Conservation (phyloP, 192 early-diverging fungal species). For the Coemansia sp. region DNA sequence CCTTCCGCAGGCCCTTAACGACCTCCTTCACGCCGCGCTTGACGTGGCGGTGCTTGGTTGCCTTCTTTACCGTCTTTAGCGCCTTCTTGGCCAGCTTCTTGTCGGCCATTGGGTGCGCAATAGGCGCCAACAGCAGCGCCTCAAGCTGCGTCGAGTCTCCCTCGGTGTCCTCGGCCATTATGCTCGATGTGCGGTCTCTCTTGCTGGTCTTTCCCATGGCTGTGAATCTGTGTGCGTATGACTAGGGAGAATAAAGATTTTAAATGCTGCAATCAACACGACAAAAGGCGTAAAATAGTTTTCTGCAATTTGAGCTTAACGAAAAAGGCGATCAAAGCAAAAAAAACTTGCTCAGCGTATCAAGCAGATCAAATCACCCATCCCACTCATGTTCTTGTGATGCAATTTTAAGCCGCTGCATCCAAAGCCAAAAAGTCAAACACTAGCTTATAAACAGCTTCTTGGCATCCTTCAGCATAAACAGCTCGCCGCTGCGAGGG, state of each 20-base stretch:
- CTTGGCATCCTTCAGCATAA: slow-evolving; percentile 59
- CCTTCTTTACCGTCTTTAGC: slow-evolving; percentile 56
- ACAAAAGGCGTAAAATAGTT: slow-evolving; percentile 8
- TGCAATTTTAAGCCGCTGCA: neutral
- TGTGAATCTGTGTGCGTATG: neutral
- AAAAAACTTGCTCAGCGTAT: slow-evolving; percentile 4
- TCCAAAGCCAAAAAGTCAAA: no score
- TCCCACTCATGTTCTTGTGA: no score
- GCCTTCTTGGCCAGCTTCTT: slow-evolving; percentile 53
- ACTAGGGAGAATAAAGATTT: neutral
- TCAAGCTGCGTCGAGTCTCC: slow-evolving; percentile 26
- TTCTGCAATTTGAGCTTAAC: neutral
- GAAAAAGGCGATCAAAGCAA: neutral
- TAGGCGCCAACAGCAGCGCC: slow-evolving; percentile 31
- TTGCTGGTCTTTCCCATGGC: slow-evolving; percentile 91
- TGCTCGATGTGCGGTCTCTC: slow-evolving; percentile 42
- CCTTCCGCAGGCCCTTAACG: slow-evolving; percentile 93
- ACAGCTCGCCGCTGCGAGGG: slow-evolving; percentile 64
- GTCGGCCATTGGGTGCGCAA: slow-evolving; percentile 52
- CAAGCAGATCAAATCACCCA: neutral
- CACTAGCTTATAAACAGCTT: slow-evolving; percentile 76
- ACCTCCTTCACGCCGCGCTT: slow-evolving; percentile 98
- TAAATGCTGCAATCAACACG: slow-evolving; percentile 8
- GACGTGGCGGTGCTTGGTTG: slow-evolving; percentile 81
- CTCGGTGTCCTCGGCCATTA: slow-evolving; percentile 30